Conservation (phyloP, 371 early-diverging fungal genomes). For the Zancudomyces culisetae region DNA sequence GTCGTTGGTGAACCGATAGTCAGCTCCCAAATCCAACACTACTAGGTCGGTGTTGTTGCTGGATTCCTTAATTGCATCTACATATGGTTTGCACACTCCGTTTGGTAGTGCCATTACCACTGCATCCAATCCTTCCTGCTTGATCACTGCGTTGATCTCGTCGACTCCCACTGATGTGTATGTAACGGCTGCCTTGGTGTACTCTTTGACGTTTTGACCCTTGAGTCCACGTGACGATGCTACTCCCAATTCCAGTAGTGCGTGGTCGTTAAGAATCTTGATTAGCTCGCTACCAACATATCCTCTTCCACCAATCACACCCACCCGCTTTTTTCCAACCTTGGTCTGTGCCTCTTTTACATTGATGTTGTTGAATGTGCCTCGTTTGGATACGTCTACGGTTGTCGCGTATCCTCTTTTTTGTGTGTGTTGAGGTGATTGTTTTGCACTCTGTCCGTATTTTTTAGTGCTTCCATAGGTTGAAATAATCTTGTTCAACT, state of each 20-base stretch:
- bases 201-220: constrained; percentile 61
- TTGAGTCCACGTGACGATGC: constrained; percentile 83
- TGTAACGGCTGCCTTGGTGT: constrained; percentile 40
- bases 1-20: constrained; percentile 56
- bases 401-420: constrained; percentile 6
- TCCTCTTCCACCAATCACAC: constrained; percentile 91
- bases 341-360: too few species aligned
- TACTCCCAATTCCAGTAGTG: constrained; percentile 58
- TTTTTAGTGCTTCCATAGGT: background rate
- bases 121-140: constrained; percentile 37
- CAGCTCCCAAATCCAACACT: constrained; percentile 77
- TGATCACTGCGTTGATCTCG: constrained; percentile 33
- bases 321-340: constrained; percentile 28
- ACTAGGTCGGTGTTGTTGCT: constrained; percentile 39
- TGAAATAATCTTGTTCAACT: background rate
- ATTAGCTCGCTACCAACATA: constrained; percentile 90
- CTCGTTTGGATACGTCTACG: background rate
- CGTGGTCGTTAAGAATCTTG: constrained; percentile 67
- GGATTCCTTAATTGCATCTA: constrained; percentile 47
- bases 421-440: constrained; percentile 7
- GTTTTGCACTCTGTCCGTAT: background rate
- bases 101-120: constrained; percentile 95
- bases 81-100: constrained; percentile 76
- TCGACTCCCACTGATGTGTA: constrained; percentile 66
- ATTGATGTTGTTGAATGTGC: too few species aligned